Conservation (phyloP, 2,329 filamentous ascomycete genomes). For the Venturia asperata region DNA sequence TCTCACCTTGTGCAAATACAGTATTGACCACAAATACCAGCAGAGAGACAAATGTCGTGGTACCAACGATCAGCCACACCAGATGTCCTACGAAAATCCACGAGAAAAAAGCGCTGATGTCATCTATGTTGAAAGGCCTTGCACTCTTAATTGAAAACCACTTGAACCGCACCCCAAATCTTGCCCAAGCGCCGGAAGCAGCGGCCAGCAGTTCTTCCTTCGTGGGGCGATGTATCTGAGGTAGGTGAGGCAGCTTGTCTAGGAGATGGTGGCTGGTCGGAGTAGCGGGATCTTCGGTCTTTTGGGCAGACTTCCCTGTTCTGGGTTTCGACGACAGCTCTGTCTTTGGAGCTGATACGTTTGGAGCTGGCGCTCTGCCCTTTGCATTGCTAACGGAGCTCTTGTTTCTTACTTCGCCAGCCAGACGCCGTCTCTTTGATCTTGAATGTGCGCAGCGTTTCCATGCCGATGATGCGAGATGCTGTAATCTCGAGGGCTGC, state of each 20-base stretch:
- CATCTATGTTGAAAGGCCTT: constrained; percentile 89
- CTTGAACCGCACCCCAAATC: constrained; percentile 86
- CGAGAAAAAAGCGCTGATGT: constrained; percentile 91
- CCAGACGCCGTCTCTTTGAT: constrained; percentile 20
- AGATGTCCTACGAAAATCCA: constrained; percentile 93
- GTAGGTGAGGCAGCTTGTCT: constrained; percentile 47
- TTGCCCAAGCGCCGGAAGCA: constrained; percentile 86
- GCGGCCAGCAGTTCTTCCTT: constrained; percentile 91
- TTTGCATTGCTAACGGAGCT: constrained; percentile 31
- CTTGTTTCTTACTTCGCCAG: constrained; percentile 29
- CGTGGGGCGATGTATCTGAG: constrained; percentile 70
- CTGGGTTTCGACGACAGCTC: constrained; percentile 28
- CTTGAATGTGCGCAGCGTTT: constrained; percentile 27
- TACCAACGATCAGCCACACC: constrained; percentile 92
- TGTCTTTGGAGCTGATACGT: constrained; percentile 27
- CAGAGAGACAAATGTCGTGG: constrained; percentile 93
- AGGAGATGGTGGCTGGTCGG: constrained; percentile 41
- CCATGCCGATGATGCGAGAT: constrained; percentile 28
- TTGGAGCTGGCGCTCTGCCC: constrained; percentile 14
- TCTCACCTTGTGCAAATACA: constrained; percentile 80
- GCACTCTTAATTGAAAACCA: constrained; percentile 95
- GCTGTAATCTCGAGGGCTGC: not conserved
- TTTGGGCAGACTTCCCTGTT: constrained; percentile 23
- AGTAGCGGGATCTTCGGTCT: constrained; percentile 23
- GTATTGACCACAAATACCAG: constrained; percentile 90